Base-by-base conservation (phyloP, 2,329 filamentous ascomycete species). In the Trichoderma cornu-damae region DNA sequence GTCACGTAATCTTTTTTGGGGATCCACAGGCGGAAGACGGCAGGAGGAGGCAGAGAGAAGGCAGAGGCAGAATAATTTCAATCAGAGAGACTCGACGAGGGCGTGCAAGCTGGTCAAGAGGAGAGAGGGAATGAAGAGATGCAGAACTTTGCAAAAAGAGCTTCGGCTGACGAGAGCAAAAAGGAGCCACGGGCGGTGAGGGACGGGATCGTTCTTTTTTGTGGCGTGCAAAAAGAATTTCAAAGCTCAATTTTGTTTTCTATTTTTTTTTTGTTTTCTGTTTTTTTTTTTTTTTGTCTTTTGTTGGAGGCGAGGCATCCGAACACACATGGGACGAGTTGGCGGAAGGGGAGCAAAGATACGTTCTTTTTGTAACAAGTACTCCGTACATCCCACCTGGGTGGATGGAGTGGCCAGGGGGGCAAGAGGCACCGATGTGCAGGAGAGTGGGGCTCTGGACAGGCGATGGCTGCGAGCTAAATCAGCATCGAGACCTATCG, bases 401-500 rank as follows among this genome's bases (percentile, higher is more conserved):
- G 42, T 54, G 51, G 50, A 42, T 42, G 50, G 26, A 37, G 51
- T 35, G 43, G 51, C 43, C n/a, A n/a, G n/a, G 42, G 51, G 48
- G 35, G 48, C 44, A 48, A 37, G 37, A 52, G 38, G 49, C 49
- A 52, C 50, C 44, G 43, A 46, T 28, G 44, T 16, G 22, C 44
- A 51, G 42, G 42, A 20, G 35, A 30, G 51, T 47, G 51, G 51
- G 24, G 30, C 28, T 16, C 16, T n/a, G 24, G 28, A 34, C 44
- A 47, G 28, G 44, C 26, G 22, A 46, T 54, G 51, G 53, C 53
- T 51, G 53, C 53, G 46, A 51, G 53, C 53, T 57, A 57, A 54
- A 54, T 54, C 51, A 57, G 46, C 34, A 55, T 47, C 51, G 44
- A 49, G 53, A 32, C 53, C 53, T 44, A 50, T 56, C 53, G 46